These are phyloP conservation scores for Corylus heterophylla DNA, from an alignment of 306 rosid species.

Conservation along the genomic window DNA sequence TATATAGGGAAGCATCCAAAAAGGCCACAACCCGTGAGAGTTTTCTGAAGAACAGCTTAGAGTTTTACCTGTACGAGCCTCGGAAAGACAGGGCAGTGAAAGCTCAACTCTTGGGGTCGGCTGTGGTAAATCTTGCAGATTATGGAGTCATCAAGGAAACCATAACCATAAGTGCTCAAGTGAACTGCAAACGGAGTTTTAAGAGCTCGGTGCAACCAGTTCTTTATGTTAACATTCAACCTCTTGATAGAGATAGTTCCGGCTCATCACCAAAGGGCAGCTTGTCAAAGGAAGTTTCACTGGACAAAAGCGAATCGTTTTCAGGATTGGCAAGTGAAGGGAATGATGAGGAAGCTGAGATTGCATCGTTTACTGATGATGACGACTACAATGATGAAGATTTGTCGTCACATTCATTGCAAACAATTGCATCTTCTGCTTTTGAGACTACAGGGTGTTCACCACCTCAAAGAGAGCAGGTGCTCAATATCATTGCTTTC, in stretches of 20 bases:
- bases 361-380: slow-evolving; percentile 67
- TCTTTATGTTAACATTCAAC: slow-evolving; percentile 64
- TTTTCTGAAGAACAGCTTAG: slow-evolving; percentile 68
- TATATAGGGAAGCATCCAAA: slow-evolving; percentile 55
- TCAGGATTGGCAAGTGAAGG: slow-evolving; percentile 45
- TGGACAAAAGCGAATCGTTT: slow-evolving; percentile 47
- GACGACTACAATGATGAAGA: slow-evolving; percentile 35
- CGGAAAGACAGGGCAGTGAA: slow-evolving; percentile 57
- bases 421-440: slow-evolving; percentile 40
- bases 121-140: slow-evolving; percentile 66
- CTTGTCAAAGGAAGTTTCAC: slow-evolving; percentile 52
- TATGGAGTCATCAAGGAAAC: slow-evolving; percentile 54
- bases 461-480: slow-evolving; percentile 42
- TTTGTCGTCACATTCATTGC: slow-evolving; percentile 39
- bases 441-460: slow-evolving; percentile 46
- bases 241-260: slow-evolving; percentile 48
- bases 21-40: slow-evolving; percentile 40
- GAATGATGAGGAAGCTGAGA: slow-evolving; percentile 56
- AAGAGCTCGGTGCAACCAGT: slow-evolving; percentile 53
- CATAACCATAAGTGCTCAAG: slow-evolving; percentile 31
- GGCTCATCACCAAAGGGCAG: slow-evolving; percentile 55
- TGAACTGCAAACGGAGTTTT: slow-evolving; percentile 66
- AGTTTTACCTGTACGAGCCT: slow-evolving; percentile 56
- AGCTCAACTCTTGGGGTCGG: slow-evolving; percentile 66
- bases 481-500: slow-evolving; percentile 23